Base-by-base conservation (phyloP, 768 basidiomycete species). In the Asterophora parasitica region DNA sequence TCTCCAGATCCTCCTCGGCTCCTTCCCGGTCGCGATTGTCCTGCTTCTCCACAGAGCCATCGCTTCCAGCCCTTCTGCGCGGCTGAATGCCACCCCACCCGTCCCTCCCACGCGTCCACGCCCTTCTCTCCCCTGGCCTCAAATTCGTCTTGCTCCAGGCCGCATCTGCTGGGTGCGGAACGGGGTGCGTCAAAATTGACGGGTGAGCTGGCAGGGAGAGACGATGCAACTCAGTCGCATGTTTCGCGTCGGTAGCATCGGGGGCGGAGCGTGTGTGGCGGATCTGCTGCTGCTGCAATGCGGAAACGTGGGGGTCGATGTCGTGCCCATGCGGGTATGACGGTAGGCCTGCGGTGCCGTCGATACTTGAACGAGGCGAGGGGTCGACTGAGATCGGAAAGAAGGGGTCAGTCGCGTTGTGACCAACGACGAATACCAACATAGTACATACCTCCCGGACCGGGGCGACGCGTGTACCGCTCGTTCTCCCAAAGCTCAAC, bases 401-500 rank as follows among this genome's bases (percentile, higher is more conserved):
- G 15, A 16, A 32, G 20, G 13, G 27, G 28, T 30, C 5, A 31
- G 41, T 27, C 15, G 27, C n/a, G n/a, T n/a, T n/a, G n/a, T n/a
- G n/a, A n/a, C n/a, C n/a, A n/a, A n/a, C n/a, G n/a, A n/a, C n/a
- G n/a, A 23, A 23, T 23, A 23, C 17, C 16, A 13, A 23, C 23
- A 40, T n/a, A 11, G 34, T 4, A 17, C 42, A 12, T 13, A 15
- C 42, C 31, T 27, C 65, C 62, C 30, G 63, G 60, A 67, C 11
- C 46, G 13, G 41, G 13, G 6, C 28, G 23, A 4, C 12, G 16
- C 6, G 28, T 15, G 12, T 76, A 83, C 13, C 89, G 72, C 60
- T 91, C 86, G 64, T 90, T 92, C 70, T 92, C 89, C 71, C 79
- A 91, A 17, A 91, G 60, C 62, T 88, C 85, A 12, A 91, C 85